Base-by-base conservation (phyloP, 2,329 filamentous ascomycete species). In the Colletotrichum gloeosporioides region DNA sequence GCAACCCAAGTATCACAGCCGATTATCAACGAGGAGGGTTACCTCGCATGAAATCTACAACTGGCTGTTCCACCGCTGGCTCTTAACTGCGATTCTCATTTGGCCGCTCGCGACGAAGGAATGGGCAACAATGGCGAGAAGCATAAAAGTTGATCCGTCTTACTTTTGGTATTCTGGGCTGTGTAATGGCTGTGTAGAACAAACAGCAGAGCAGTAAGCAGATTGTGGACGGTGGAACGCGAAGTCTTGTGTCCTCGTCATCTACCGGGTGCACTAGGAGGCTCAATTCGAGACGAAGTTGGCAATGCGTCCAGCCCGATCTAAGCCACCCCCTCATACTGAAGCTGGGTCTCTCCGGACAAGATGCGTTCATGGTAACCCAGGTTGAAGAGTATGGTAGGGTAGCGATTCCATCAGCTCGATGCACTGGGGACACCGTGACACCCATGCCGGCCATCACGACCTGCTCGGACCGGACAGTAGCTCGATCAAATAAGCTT, bases 1-100 rank as follows among this genome's bases (percentile, higher is more conserved):
- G 2, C 3, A n/a, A 5, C 9, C 18, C 9, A 4, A n/a, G 1
- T 0, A 49, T 12, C 18, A 49, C 44, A 7, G n/a, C 18, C 10
- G 44, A 3, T 22, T 12, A 8, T n/a, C 44, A 13, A 1, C 18
- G 6, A 49, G 44, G 1, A 49, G 10, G 44, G 18, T n/a, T 44
- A 44, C 16, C 2, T 44, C 1, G 36, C 39, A 44, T 10, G 2
- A 4, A 18, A 39, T 4, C 36, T 39, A 18, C 5, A 1, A 9
- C 36, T 5, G 36, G 36, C 0, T 4, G 39, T 44, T n/a, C 9
- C 39, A 44, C 39, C 1, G 39, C 39, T 0, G 39, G 39, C 39
- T 44, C 18, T 44, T 0, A 10, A n/a, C 9, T n/a, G 39, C 18
- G 1, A 10, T n/a, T n/a, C 39, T 16, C 18, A 44, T 49, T 49